Base-by-base conservation (phyloP, 306 rosid genomes). In the Cicer judaicum region DNA sequence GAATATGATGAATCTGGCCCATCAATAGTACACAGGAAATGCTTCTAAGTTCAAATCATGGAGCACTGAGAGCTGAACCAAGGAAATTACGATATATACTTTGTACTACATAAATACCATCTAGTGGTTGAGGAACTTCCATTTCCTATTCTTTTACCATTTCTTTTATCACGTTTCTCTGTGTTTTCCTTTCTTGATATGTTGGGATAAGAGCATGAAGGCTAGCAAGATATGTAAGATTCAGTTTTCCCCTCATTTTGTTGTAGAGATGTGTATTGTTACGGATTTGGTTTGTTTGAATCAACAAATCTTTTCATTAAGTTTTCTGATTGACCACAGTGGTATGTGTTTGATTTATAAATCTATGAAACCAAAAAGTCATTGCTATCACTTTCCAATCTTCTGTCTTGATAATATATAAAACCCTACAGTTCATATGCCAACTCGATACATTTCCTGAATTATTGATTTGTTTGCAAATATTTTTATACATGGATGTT, bases 1-100 rank as follows among this genome's bases (percentile, higher is more conserved):
- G 98, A 93, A 78, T 93, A 91, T 68, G 98, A 93, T 60, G 98
- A 93, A 81, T 93, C 97, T 6, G 97, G 98, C 16, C 98, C 98
- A 64, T 93, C 98, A 52, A 93, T 93, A 65, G 98, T 93, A 50
- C 98, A 93, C 96, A 87, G 97, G 94, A 93, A 93, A 87, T 93
- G 98, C 92, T 93, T 93, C 88, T 93, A 84, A 87, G 75, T 91
- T 93, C 73, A 83, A 81, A 83, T 70, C 73, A 57, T 42, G 73
- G 71, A 76, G 85, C 75, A 68, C 63, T 24, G 80, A 78, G 84
- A 69, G 81, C 74, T 39, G 89, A 86, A 76, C 60, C 80, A 78
- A 68, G 74, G 81, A 87, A 84, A 77, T 84, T 80, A 72, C 77
- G 67, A 72, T 64, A 54, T 83, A 87, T 80, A 80, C 82, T 78